phyloP scores from a whole-genome alignment of 805 yeast species.

The Saccharomycopsis fibuligera region DNA sequence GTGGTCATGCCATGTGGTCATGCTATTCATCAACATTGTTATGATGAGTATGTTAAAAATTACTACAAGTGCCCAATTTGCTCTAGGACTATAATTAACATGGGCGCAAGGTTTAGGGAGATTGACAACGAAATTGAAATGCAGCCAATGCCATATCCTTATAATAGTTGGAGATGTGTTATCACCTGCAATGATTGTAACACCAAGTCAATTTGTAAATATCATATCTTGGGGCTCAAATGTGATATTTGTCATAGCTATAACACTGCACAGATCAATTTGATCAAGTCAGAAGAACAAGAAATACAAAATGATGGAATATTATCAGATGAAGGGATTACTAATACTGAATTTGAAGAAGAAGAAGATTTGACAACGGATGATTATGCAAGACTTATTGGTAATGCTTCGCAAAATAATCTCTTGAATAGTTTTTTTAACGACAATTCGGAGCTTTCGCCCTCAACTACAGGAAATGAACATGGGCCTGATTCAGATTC shows the following conservation, averaged over 20 bases:
- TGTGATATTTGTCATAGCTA: constrained; percentile 85
- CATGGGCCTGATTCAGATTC: background rate
- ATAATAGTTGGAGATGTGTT: constrained; percentile 66
- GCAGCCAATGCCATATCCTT: constrained; percentile 77
- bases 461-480: background rate
- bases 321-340: constrained; percentile 24
- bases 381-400: constrained; percentile 4
- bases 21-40: constrained; percentile 83
- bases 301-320: constrained; percentile 21
- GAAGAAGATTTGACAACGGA: constrained; percentile 5
- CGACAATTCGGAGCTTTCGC: constrained; percentile 19
- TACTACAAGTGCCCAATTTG: constrained; percentile 91
- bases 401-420: constrained; percentile 2
- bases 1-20: constrained; percentile 94
- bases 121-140: constrained; percentile 75
- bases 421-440: constrained; percentile 18
- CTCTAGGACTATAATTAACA: constrained; percentile 74
- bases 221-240: constrained; percentile 80
- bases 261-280: constrained; percentile 68
- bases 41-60: constrained; percentile 72
- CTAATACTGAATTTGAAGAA: constrained; percentile 14
- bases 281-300: constrained; percentile 46
- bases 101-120: constrained; percentile 83
- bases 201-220: constrained; percentile 67
- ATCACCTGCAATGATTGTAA: constrained; percentile 83